Conservation (phyloP, 441 rosid genomes). For the Erysimum pusillum region DNA sequence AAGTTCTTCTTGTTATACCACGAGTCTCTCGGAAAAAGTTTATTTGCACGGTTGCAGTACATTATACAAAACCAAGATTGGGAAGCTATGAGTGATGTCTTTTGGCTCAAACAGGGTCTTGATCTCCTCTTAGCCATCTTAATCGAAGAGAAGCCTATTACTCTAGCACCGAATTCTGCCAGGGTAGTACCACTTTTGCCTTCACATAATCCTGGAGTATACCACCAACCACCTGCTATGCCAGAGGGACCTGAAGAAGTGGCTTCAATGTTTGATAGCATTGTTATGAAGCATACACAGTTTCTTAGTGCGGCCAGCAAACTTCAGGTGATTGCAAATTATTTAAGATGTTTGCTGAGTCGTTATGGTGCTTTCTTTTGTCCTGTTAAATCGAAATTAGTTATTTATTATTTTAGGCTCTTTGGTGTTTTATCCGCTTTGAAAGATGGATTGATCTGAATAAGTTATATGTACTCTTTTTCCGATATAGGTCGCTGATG, state of each 20-base stretch:
- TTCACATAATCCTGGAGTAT: conserved; percentile 65
- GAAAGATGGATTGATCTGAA: conserved; percentile 33
- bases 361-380: conserved; percentile 20
- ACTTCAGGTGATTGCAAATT: conserved; percentile 73
- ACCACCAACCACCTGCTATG: conserved; percentile 65
- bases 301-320: conserved; percentile 87
- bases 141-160: conserved; percentile 89
- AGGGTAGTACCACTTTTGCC: conserved; percentile 74
- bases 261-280: conserved; percentile 73
- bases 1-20: conserved; percentile 89
- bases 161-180: conserved; percentile 96
- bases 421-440: conserved; percentile 26
- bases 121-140: conserved; percentile 95
- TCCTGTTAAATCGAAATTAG: conserved; percentile 16
- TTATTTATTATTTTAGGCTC: conserved; percentile 8
- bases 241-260: conserved; percentile 77
- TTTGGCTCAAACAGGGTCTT: conserved; percentile 99
- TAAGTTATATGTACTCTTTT: conserved; percentile 35
- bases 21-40: conserved; percentile 79
- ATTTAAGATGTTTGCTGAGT: not conserved
- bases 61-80: conserved; percentile 94
- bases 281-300: conserved; percentile 83
- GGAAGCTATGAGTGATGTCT: conserved; percentile 98
- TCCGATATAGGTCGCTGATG: conserved; percentile 83
- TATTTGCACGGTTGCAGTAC: conserved; percentile 84